Evolutionary conservation across 2,329 filamentous ascomycete species (phyloP).

Genomic region (Colletotrichum cuscutae): DNA sequence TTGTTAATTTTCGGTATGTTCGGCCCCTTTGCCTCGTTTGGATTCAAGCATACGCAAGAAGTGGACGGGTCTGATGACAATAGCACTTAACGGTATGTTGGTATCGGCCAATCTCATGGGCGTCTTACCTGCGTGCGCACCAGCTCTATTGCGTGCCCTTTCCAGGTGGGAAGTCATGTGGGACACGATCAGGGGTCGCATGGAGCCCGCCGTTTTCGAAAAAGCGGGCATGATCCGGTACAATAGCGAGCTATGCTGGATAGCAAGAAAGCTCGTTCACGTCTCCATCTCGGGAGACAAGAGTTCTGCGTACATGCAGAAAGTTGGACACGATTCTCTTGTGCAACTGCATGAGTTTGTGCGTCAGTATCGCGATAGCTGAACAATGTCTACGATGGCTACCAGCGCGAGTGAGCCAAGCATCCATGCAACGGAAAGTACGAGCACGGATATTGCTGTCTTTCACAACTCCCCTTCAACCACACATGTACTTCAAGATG

Average conservation of each 20-base stretch:
- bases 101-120: slow-evolving; percentile 34
- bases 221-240: slow-evolving; percentile 20
- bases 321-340: slow-evolving; percentile 25
- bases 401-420: too few species aligned
- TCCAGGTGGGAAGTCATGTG: slow-evolving; percentile 39
- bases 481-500: not conserved
- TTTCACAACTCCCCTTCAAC: not conserved
- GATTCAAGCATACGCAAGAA: too few species aligned
- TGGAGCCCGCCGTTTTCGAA: slow-evolving; percentile 3
- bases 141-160: slow-evolving; percentile 32
- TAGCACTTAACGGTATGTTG: slow-evolving; percentile 29
- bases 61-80: not conserved
- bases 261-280: slow-evolving; percentile 17
- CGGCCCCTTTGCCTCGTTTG: too few species aligned
- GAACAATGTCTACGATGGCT: not conserved
- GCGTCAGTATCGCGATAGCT: slow-evolving; percentile 21
- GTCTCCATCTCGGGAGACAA: slow-evolving; percentile 24
- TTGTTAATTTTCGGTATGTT: slow-evolving; percentile 28
- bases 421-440: not conserved
- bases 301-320: slow-evolving; percentile 31
- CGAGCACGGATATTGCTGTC: not conserved
- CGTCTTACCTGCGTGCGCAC: slow-evolving; percentile 18
- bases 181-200: slow-evolving; percentile 1
- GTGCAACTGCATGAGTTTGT: slow-evolving; percentile 28
- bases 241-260: slow-evolving; percentile 33